Evolutionary conservation across 768 basidiomycete genomes (phyloP), one percentile per base, ranked within the genome.

Genomic region (Tulasnella sp.): DNA sequence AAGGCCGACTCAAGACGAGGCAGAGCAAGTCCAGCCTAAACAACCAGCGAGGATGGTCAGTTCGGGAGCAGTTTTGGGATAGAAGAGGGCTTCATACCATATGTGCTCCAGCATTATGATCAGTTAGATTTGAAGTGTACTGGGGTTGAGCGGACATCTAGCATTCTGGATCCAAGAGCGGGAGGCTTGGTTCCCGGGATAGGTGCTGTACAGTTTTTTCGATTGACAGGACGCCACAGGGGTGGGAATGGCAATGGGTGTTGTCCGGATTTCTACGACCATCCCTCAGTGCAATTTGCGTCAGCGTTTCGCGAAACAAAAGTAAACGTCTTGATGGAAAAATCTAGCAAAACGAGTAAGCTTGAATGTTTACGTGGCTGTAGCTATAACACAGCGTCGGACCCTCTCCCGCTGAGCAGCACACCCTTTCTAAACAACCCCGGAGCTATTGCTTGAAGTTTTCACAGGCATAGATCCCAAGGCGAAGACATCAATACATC

Each of bases 161-260:
- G 26, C 67, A 39, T 64, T 34, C 63, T 44, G 32, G n/a, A 22
- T 66, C 37, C 35, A 66, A 12, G 62, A 36, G 26, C 41, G 64
- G 29, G 44, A 4, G 34, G 19, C 41, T 17, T 22, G 35, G 14
- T 34, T 14, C n/a, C 44, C 17, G 47, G 66, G 37, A 16, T 40
- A 69, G 29, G 67, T 42, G 67, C 67, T 69, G 67, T 69, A 69
- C 67, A 69, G 67, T 69, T 69, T 69, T 69, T 42, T 36, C 42
- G 22, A n/a, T 44, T n/a, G 42, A 1, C 6, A 3, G 2, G 22
- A n/a, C 42, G 42, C 42, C 42, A 44, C 42, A 44, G 42, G 42
- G 42, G 42, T 44, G 42, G 14, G 42, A 44, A 44, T 44, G n/a
- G n/a, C n/a, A n/a, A n/a, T n/a, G n/a, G n/a, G n/a, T n/a, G n/a